Base-by-base conservation (phyloP, 106 monocot species). In the Dioscorea zingiberensis region DNA sequence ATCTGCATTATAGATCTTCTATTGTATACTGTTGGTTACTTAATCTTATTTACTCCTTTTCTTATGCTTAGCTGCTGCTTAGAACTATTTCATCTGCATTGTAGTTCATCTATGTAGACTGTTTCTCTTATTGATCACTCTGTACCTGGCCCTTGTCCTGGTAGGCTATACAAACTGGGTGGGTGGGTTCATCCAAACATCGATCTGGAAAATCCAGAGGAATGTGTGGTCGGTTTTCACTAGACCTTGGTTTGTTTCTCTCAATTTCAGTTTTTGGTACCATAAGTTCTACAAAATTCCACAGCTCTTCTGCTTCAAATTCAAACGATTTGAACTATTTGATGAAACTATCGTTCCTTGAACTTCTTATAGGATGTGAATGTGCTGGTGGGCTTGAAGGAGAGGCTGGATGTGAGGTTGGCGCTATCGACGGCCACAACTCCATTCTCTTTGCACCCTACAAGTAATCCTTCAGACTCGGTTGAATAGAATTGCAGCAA, bases 111-210 rank as follows among this genome's bases (percentile, higher is more conserved):
- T n/a, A n/a, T n/a, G n/a, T n/a, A n/a, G n/a, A n/a, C n/a, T n/a
- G n/a, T n/a, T n/a, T n/a, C n/a, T n/a, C n/a, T n/a, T n/a, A n/a
- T n/a, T n/a, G n/a, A n/a, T n/a, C n/a, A n/a, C n/a, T n/a, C n/a
- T n/a, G n/a, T n/a, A n/a, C n/a, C n/a, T n/a, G n/a, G n/a, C n/a
- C n/a, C n/a, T n/a, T n/a, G n/a, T n/a, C 61, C 47, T 17, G 84
- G 70, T 71, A 97, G 92, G 95, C 95, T 68, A 97, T 97, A 63
- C 78, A 88, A 65, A 97, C 88, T 26, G 91, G 95, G 12, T 88
- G n/a, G n/a, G n/a, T n/a, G 83, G 81, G 79, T 97, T 21, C 95
- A 97, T 81, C 95, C 95, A 47, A 97, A 97, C 66, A 73, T 97
- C 55, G 92, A 97, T 68, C 82, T 97, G 51, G 95, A 97, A 51